These are phyloP conservation scores for Grosmannia clavigera DNA, from an alignment of 2,329 filamentous ascomycete species.

Conservation along the genomic window DNA sequence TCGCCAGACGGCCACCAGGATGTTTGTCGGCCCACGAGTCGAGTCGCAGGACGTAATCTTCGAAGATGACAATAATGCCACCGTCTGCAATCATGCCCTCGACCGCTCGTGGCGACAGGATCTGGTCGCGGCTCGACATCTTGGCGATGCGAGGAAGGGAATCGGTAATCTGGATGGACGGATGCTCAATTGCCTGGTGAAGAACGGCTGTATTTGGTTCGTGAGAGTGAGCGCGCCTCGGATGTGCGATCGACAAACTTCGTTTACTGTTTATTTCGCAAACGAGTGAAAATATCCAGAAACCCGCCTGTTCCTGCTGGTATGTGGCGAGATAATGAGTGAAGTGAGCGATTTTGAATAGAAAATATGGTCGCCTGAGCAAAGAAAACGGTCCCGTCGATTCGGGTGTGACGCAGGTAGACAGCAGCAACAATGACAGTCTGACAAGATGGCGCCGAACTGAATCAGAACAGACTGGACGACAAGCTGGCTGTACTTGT, in stretches of 20 bases:
- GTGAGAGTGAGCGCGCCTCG: no score
- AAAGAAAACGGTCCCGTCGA: background rate
- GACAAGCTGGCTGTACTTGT: background rate
- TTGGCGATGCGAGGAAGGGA: background rate
- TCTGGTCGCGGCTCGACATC: constrained; percentile 21
- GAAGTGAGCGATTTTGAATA: background rate
- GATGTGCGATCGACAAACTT: background rate
- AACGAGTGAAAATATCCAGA: background rate
- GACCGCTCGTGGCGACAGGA: constrained; percentile 33
- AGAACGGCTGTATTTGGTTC: background rate
- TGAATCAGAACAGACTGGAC: background rate
- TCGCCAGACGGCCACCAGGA: constrained; percentile 45
- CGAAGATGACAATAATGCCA: constrained; percentile 41
- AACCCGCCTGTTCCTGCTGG: background rate
- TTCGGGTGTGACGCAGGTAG: background rate
- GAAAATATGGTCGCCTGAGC: background rate
- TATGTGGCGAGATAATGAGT: no score
- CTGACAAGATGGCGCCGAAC: background rate
- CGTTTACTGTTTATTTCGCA: background rate
- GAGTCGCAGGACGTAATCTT: constrained; percentile 41
- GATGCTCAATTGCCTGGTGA: background rate
- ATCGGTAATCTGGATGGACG: background rate
- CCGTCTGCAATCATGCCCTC: constrained; percentile 41
- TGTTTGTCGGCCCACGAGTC: constrained; percentile 46
- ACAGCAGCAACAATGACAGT: background rate